phyloP scores from a whole-genome alignment of 805 yeast species.

The Yarrowia sp. region DNA sequence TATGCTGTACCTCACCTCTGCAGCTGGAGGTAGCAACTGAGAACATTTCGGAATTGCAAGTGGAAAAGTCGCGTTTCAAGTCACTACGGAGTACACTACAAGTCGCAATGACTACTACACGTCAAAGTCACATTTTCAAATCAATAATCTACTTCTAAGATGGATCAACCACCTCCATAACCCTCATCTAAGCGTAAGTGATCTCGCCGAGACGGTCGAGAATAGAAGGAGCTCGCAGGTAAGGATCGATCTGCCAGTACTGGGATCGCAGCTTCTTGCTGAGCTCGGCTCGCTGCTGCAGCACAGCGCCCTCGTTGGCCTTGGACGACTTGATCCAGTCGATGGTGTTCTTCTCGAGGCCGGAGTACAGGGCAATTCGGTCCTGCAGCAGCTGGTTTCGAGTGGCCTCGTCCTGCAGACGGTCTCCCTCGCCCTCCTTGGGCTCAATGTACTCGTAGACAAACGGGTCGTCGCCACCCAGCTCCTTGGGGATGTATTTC shows the following conservation, averaged over 20 bases:
- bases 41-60: too few relatives aligned
- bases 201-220: constrained; percentile 74
- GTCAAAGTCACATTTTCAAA: not conserved
- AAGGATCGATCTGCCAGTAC: constrained; percentile 73
- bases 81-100: too few relatives aligned
- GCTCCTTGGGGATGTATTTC: constrained; percentile 59
- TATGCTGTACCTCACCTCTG: not conserved
- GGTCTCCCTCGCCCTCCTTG: constrained; percentile 54
- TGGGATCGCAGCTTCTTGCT: constrained; percentile 57
- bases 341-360: constrained; percentile 63
- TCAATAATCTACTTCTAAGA: not conserved
- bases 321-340: constrained; percentile 64
- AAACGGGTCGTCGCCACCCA: constrained; percentile 71
- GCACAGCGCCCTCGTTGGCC: constrained; percentile 48
- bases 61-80: too few relatives aligned
- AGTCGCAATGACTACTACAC: too few relatives aligned
- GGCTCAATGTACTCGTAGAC: constrained; percentile 65
- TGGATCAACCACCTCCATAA: not conserved
- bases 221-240: constrained; percentile 70
- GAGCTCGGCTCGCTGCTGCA: constrained; percentile 46
- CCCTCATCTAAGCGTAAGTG: constrained; percentile 39
- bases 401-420: constrained; percentile 45
- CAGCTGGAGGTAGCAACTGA: not conserved
- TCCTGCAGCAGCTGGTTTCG: constrained; percentile 48
- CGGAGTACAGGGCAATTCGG: constrained; percentile 53